Base-by-base conservation (phyloP, 805 yeast genomes). In the Candida berthetii region DNA sequence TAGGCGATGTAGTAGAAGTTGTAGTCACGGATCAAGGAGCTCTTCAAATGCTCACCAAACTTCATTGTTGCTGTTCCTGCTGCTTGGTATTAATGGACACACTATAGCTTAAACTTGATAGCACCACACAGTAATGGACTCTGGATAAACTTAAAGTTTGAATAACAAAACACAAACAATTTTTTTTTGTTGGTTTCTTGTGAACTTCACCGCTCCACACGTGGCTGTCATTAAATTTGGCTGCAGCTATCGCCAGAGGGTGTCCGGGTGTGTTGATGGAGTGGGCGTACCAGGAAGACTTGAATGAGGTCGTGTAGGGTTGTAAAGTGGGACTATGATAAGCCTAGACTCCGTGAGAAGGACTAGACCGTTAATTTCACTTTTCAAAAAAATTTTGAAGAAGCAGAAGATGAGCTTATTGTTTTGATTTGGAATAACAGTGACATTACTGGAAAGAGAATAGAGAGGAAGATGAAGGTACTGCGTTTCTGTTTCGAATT, bases 21-120 rank as follows among this genome's bases (percentile, higher is more conserved):
- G 65, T 90, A 90, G 63, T 88, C 93, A 62, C 86, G 84, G 63
- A 90, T 90, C 48, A 91, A 80, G 41, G 96, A 85, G 51, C 85
- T 82, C 60, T 87, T 81, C 53, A 91, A 74, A 56, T 88, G 95
- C 62, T 90, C 96, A 27, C 99, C 99, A 57, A 93, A 93, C 74
- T 90, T 91, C 97, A 93, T 93, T 22, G 10, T 42, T 13, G 13
- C 17, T 27, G 29, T 4, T 8, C 8, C 13, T 11, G 5, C 29
- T 27, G 13, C n/a, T 27, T 27, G 29, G 11, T 27, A 22, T 22
- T 7, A 22, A 22, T 22, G 25, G n/a, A n/a, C n/a, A n/a, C n/a
- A n/a, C n/a, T n/a, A n/a, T n/a, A n/a, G n/a, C n/a, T n/a, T n/a
- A n/a, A n/a, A n/a, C n/a, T n/a, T n/a, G n/a, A n/a, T n/a, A n/a